Evolutionary conservation across 1,284 basidiomycete species (phyloP).

Genomic region (Rhodofomes roseus): DNA sequence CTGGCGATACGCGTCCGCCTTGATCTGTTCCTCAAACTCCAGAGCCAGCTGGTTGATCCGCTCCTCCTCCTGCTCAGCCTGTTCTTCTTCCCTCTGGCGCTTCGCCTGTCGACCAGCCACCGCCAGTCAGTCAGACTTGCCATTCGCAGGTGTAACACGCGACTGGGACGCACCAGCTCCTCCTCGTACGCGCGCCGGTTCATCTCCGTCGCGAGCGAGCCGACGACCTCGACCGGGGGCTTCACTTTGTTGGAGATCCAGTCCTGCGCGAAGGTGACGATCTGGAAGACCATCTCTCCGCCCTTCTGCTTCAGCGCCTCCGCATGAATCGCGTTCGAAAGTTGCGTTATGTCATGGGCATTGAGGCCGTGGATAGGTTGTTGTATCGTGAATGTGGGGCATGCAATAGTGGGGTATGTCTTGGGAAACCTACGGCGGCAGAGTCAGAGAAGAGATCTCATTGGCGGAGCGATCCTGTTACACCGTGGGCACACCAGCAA

Average conservation of each 20-base stretch:
- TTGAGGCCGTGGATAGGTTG: slow-evolving; percentile 57
- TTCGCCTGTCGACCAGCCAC: slow-evolving; percentile 21
- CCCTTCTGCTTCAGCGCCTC: slow-evolving; percentile 62
- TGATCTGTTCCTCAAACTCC: slow-evolving; percentile 60
- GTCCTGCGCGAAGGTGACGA: slow-evolving; percentile 63
- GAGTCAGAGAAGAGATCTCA: not conserved
- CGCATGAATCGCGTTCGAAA: slow-evolving; percentile 53
- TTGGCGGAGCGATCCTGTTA: not conserved
- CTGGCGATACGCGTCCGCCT: slow-evolving; percentile 54
- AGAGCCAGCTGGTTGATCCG: slow-evolving; percentile 44
- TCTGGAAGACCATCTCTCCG: slow-evolving; percentile 74
- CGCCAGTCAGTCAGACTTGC: not conserved
- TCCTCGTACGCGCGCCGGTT: slow-evolving; percentile 62
- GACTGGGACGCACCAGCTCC: slow-evolving; percentile 51
- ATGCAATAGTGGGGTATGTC: slow-evolving; percentile 68
- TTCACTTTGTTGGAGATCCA: slow-evolving; percentile 59
- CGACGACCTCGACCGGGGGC: slow-evolving; percentile 54
- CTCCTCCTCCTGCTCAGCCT: slow-evolving; percentile 43
- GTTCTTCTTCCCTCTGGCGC: slow-evolving; percentile 48
- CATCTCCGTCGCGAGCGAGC: slow-evolving; percentile 75
- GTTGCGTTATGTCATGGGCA: slow-evolving; percentile 46
- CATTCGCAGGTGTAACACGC: not conserved
- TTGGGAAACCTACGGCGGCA: slow-evolving; percentile 58
- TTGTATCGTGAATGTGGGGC: slow-evolving; percentile 63
- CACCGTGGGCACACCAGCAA: no score